Base-by-base conservation (phyloP, 2,329 filamentous ascomycete species). In the Cladobotryum mycophilum region DNA sequence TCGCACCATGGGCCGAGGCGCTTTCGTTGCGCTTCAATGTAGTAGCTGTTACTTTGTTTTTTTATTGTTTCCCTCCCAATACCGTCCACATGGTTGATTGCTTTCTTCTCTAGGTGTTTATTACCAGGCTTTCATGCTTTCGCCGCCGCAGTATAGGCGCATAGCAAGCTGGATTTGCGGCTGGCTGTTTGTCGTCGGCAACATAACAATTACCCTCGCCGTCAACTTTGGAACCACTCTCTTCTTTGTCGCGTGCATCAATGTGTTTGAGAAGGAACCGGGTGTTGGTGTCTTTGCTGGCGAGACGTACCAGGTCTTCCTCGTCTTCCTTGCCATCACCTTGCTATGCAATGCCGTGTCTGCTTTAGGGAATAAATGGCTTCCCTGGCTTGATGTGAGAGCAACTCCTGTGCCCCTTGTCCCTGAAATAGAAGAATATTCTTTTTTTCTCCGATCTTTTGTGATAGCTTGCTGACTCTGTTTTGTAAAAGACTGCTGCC, bases 141-240 rank as follows among this genome's bases (percentile, higher is more conserved):
- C 85, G 0, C 76, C 83, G 15, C 65, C 76, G 22, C 67, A 66
- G 14, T 85, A 79, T 70, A 81, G 85, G 48, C 79, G 76, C 40
- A 69, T 86, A 14, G 74, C 84, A 14, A 82, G 82, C 33, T 89
- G 84, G 80, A 80, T 87, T 54, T 86, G 82, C 57, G 86, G 86
- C 53, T 90, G 86, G 86, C 73, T 85, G 18, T 90, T 87, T 63
- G 79, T 88, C 15, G 82, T 89, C 47, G 88, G 88, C 52, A 90
- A 90, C 69, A 85, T 89, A 65, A 89, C 85, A 57, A 91, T 91
- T 58, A 89, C 86, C 0, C 74, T 89, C n/a, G 80, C 85, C n/a
- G 86, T 89, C 63, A 88, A 88, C 71, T 90, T 89, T 60, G 87
- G 85, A 6, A 89, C 87, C 3, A 86, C 83, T 0, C 80, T 89